Evolutionary conservation across 1,284 basidiomycete genomes (phyloP).

Genomic region (Trametes sp.): DNA sequence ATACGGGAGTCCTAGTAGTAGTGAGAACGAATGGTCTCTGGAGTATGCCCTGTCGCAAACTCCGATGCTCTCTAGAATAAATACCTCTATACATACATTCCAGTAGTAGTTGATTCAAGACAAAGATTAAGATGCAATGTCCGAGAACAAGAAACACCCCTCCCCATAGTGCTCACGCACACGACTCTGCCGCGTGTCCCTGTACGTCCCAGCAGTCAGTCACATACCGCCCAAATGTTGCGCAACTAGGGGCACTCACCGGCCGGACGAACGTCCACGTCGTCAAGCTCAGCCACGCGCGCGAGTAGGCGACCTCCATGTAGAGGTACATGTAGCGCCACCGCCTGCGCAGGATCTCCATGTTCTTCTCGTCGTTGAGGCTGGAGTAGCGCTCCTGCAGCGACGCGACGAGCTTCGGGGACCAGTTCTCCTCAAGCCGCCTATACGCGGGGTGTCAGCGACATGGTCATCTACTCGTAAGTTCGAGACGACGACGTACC

Average conservation of each 20-base stretch:
- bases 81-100: too few species aligned
- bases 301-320: conserved; percentile 39
- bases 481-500: not conserved
- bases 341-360: conserved; percentile 39
- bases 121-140: too few species aligned
- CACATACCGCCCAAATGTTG: not conserved
- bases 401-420: conserved; percentile 24
- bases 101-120: too few species aligned
- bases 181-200: not conserved
- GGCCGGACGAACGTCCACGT: conserved; percentile 36
- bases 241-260: conserved; percentile 20
- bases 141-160: not conserved
- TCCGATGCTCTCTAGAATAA: too few species aligned
- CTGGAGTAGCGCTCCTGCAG: conserved; percentile 27
- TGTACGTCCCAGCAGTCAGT: not conserved
- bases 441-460: conserved; percentile 1
- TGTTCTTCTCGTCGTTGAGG: conserved; percentile 26
- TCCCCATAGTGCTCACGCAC: not conserved
- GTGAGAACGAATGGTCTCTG: too few species aligned
- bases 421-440: conserved; percentile 37
- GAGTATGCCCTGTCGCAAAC: too few species aligned
- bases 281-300: conserved; percentile 36
- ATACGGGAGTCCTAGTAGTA: too few species aligned
- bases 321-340: conserved; percentile 42
- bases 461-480: not conserved